These are phyloP conservation scores for Podaxis mareebaensis DNA, from an alignment of 768 basidiomycete species.

Conservation along the genomic window DNA sequence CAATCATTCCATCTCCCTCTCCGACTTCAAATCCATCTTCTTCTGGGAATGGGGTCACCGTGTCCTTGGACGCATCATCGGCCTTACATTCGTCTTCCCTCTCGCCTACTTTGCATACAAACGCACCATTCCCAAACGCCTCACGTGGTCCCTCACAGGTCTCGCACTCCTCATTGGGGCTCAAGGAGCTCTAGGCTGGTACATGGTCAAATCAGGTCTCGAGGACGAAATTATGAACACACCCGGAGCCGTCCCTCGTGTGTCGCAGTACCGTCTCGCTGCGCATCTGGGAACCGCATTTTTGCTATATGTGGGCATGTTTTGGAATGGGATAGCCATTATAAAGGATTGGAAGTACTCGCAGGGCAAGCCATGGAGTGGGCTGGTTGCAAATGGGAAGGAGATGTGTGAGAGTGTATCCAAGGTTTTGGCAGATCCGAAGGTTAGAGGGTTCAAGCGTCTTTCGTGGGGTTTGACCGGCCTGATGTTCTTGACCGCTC, in stretches of 20 bases:
- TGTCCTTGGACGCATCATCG: conserved; percentile 85
- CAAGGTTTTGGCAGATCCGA: conserved; percentile 52
- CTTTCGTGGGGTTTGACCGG: conserved; percentile 64
- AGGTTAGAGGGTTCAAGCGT: conserved; percentile 57
- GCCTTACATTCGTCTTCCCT: conserved; percentile 81
- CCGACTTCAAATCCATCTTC: conserved; percentile 95
- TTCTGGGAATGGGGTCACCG: conserved; percentile 99
- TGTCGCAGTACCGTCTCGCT: conserved; percentile 95
- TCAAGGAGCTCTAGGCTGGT: conserved; percentile 95
- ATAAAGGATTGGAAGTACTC: conserved; percentile 81
- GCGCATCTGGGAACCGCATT: conserved; percentile 93
- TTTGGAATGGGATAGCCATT: conserved; percentile 72
- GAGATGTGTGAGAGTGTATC: conserved; percentile 33
- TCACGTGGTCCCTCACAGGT: conserved; percentile 65
- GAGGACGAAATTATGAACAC: conserved; percentile 78
- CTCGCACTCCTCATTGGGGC: conserved; percentile 84
- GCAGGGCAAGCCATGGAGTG: conserved; percentile 57
- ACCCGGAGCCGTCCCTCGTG: conserved; percentile 87
- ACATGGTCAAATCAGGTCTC: conserved; percentile 98
- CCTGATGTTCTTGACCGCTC: conserved; percentile 86
- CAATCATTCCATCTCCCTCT: conserved; percentile 84
- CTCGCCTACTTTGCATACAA: conserved; percentile 76
- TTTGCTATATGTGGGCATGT: conserved; percentile 91
- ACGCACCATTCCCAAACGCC: conserved; percentile 63
- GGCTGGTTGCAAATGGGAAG: conserved; percentile 36